Conservation (phyloP, 2,329 filamentous ascomycete species). For the Anthostomella pinea region DNA sequence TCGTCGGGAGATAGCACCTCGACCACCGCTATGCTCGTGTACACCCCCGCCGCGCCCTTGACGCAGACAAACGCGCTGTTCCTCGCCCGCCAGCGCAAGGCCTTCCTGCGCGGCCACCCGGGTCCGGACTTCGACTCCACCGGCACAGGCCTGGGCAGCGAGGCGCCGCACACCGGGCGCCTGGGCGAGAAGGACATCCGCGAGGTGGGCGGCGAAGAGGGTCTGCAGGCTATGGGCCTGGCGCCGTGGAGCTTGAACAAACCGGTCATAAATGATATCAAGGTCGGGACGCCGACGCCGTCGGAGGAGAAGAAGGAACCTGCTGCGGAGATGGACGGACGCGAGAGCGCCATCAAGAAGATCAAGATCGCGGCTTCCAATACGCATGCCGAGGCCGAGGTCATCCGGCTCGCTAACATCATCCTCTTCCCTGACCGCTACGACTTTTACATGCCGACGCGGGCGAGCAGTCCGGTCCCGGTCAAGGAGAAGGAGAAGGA, state of each 20-base stretch:
- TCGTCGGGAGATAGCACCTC: slow-evolving; percentile 9
- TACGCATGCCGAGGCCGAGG: slow-evolving; percentile 47
- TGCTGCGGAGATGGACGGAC: slow-evolving; percentile 21
- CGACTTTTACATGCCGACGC: slow-evolving; percentile 45
- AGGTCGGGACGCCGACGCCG: slow-evolving; percentile 14
- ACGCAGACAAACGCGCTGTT: slow-evolving; percentile 58
- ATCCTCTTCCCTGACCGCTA: slow-evolving; percentile 55
- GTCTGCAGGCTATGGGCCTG: slow-evolving; percentile 56
- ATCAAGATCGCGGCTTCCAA: slow-evolving; percentile 19
- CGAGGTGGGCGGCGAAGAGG: slow-evolving; percentile 48
- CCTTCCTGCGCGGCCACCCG: slow-evolving; percentile 52
- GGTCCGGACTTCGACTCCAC: slow-evolving; percentile 56
- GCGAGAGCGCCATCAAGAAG: slow-evolving; percentile 17
- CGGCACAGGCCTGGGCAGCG: slow-evolving; percentile 47
- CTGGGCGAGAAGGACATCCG: slow-evolving; percentile 51
- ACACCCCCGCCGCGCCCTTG: slow-evolving; percentile 53
- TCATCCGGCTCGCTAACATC: slow-evolving; percentile 53
- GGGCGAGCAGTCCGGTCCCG: slow-evolving; percentile 28
- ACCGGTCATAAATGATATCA: slow-evolving; percentile 18
- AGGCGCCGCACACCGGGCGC: slow-evolving; percentile 48
- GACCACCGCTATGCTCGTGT: slow-evolving; percentile 48
- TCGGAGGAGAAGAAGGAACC: slow-evolving; percentile 16
- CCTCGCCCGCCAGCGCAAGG: slow-evolving; percentile 55
- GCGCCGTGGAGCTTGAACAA: slow-evolving; percentile 46
- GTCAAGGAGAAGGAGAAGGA: slow-evolving; percentile 14